Evolutionary conservation across 805 yeast species (phyloP), one percentile per base, ranked within the genome.

Genomic region (Candida ipomoeae): DNA sequence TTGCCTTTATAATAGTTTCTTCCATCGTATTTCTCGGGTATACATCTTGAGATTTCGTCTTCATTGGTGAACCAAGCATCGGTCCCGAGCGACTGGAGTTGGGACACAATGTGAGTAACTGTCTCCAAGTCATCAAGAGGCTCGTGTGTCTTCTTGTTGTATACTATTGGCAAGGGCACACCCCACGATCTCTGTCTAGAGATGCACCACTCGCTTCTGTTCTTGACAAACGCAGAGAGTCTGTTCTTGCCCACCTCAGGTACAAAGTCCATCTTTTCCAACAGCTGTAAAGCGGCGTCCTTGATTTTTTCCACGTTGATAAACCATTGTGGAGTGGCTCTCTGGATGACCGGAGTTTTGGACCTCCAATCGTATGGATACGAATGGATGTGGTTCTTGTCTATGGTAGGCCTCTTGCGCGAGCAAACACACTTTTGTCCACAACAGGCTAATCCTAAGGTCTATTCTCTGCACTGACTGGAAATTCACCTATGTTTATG

Each of bases 351-450:
- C 0, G 99, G 99, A 40, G 85, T 86, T 63, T 91, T 91, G 2
- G 96, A 88, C 59, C 99, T 80, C 99, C 99, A 94, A 65, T 94
- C 99, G 62, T 89, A 90, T 0, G 99, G 98, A 60, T 92, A 92
- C 2, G 92, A 88, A 67, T 94, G 99, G 10, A 65, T 68, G 62
- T 84, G 85, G 34, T 74, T 69, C 35, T 70, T 67, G 49, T 83
- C 73, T n/a, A n/a, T n/a, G n/a, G n/a, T n/a, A n/a, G n/a, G n/a
- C n/a, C n/a, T n/a, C n/a, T n/a, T n/a, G n/a, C n/a, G n/a, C n/a
- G n/a, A n/a, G n/a, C n/a, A n/a, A n/a, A n/a, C n/a, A n/a, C n/a
- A n/a, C n/a, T n/a, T n/a, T n/a, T n/a, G n/a, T n/a, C n/a, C n/a
- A n/a, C 20, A 20, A 20, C 20, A 20, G 20, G 20, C 20, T 5